Conservation (phyloP, 257 asterid species). For the Plantago ovata region DNA sequence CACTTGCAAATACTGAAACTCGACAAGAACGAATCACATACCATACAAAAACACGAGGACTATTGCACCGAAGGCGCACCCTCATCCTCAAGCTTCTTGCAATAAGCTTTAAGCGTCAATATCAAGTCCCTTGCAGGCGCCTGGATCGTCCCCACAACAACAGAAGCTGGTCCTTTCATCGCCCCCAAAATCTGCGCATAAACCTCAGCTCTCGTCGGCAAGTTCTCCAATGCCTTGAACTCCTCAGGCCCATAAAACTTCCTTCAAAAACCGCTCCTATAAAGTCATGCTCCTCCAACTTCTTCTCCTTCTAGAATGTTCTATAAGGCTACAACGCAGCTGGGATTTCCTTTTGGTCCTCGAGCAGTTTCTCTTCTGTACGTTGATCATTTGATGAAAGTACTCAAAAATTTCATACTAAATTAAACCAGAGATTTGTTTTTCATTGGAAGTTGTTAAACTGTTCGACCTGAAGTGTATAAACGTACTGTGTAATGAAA, state of each 20-base stretch:
- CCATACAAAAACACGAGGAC: conserved; percentile 15
- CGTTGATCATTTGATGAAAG: no score
- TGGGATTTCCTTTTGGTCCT: no score
- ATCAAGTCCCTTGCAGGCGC: conserved; percentile 90
- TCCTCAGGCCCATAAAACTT: conserved; percentile 75
- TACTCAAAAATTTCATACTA: no score
- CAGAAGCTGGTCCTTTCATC: conserved; percentile 83
- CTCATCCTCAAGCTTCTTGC: conserved; percentile 78
- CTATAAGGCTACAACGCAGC: conserved; percentile 89
- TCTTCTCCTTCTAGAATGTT: conserved; percentile 76
- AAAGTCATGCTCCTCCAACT: conserved; percentile 75
- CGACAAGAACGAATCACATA: conserved; percentile 20
- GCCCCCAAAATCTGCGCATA: conserved; percentile 71
- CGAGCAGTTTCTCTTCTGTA: no score
- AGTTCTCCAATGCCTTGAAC: conserved; percentile 62
- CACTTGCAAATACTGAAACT: conserved; percentile 10
- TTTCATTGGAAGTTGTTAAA: no score
- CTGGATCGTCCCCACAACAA: conserved; percentile 84
- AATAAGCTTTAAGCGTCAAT: conserved; percentile 66
- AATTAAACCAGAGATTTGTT: no score
- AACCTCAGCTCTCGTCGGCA: conserved; percentile 78
- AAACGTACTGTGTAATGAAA: no score
- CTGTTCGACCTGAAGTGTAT: no score
- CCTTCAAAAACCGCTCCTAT: conserved; percentile 90
- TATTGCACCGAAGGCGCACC: conserved; percentile 37